Conservation (phyloP, 176 grass and related monocot genomes). For the Triticum turgidum region DNA sequence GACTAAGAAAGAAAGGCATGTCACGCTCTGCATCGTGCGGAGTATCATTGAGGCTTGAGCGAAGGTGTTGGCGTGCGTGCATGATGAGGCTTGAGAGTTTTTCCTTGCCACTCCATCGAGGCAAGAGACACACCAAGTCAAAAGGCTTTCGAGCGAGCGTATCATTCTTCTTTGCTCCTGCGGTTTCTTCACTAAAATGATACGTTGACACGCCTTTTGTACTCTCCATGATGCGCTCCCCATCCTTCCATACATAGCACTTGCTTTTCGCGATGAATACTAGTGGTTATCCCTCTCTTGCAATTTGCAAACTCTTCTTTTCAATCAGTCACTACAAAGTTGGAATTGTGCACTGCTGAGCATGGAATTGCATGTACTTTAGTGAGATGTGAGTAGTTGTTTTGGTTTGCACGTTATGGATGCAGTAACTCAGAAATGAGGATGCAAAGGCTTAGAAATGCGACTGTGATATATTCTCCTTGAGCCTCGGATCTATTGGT, state of each 20-base stretch:
- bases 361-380: neutral
- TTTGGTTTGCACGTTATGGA: neutral
- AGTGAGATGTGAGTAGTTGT: neutral
- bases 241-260: neutral
- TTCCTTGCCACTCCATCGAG: conserved; percentile 26
- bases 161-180: conserved; percentile 26
- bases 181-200: conserved; percentile 46
- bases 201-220: conserved; percentile 19
- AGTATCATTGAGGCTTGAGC: conserved; percentile 40
- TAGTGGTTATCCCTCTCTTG: neutral
- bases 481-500: neutral
- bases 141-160: conserved; percentile 52
- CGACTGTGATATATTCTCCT: too few relatives aligned
- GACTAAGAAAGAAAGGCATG: neutral
- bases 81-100: conserved; percentile 41
- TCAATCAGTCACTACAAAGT: neutral
- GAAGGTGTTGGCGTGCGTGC: neutral
- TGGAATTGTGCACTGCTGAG: neutral
- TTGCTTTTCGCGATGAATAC: neutral
- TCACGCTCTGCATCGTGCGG: neutral
- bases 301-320: neutral
- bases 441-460: too few relatives aligned
- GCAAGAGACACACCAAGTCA: conserved; percentile 32
- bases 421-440: too few relatives aligned
- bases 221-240: neutral